These are phyloP conservation scores for Saccharomycopsis sp. DNA, from an alignment of 805 yeast species.

Conservation along the genomic window DNA sequence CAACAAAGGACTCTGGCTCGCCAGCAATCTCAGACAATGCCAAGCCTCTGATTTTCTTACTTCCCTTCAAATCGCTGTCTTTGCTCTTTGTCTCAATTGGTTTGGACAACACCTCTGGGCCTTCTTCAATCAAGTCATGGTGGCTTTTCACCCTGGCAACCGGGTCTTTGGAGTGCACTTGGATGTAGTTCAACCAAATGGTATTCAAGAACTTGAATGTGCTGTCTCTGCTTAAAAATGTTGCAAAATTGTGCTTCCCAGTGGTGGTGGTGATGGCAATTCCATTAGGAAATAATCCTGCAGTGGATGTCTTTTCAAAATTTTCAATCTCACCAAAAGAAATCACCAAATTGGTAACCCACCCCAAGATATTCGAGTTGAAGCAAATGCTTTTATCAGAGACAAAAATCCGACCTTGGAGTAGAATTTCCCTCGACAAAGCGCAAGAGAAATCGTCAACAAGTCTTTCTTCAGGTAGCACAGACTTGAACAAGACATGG, in stretches of 20 bases:
- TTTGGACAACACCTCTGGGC: neutral
- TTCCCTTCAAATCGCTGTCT: too few relatives aligned
- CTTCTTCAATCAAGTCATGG: slow-evolving; percentile 5
- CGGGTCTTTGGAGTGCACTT: neutral
- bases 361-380: slow-evolving; percentile 78
- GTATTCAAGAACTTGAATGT: slow-evolving; percentile 62
- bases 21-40: neutral
- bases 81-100: too few relatives aligned
- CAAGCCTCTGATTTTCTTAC: neutral
- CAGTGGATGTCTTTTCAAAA: slow-evolving; percentile 77
- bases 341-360: slow-evolving; percentile 77
- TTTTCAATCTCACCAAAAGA: slow-evolving; percentile 60
- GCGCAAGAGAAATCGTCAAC: slow-evolving; percentile 90
- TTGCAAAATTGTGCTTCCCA: slow-evolving; percentile 72
- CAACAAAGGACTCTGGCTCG: slow-evolving; percentile 2
- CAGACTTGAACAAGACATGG: slow-evolving; percentile 60
- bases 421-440: slow-evolving; percentile 69
- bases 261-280: slow-evolving; percentile 55
- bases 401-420: slow-evolving; percentile 82
- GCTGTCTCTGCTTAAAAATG: slow-evolving; percentile 73
- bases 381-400: slow-evolving; percentile 75
- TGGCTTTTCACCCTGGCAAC: neutral
- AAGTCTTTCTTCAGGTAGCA: slow-evolving; percentile 61
- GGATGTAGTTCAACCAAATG: slow-evolving; percentile 45
- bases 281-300: slow-evolving; percentile 87